Conservation (phyloP, 2,329 filamentous ascomycete genomes). For the Pseudocercospora fuligena region DNA sequence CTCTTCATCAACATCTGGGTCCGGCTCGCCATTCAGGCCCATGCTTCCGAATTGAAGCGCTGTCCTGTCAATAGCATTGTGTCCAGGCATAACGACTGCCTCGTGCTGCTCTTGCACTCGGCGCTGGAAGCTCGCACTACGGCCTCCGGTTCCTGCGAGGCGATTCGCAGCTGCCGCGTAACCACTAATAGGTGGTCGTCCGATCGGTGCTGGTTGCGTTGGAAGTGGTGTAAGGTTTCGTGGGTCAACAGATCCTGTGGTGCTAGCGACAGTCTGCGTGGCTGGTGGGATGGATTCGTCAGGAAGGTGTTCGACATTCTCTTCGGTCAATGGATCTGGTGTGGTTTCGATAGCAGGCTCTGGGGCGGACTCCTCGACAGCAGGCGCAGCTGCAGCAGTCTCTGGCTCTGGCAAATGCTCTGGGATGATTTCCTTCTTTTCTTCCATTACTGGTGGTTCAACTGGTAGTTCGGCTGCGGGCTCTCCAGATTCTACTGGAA, state of each 20-base stretch:
- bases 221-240: conserved; percentile 68
- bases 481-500: conserved; percentile 38
- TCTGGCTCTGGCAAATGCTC: conserved; percentile 23
- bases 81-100: conserved; percentile 96
- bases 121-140: conserved; percentile 80
- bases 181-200: conserved; percentile 69
- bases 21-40: conserved; percentile 78
- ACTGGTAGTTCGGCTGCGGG: conserved; percentile 29
- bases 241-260: conserved; percentile 83
- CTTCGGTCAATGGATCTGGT: conserved; percentile 78
- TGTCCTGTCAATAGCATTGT: conserved; percentile 89
- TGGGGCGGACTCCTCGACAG: conserved; percentile 35
- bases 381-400: conserved; percentile 25
- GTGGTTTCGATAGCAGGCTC: conserved; percentile 62
- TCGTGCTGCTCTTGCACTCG: conserved; percentile 94
- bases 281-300: conserved; percentile 78
- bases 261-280: conserved; percentile 86
- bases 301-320: conserved; percentile 88
- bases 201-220: conserved; percentile 63
- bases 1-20: conserved; percentile 86
- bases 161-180: conserved; percentile 83
- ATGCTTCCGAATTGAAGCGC: conserved; percentile 97
- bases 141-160: conserved; percentile 66
- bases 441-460: conserved; percentile 28
- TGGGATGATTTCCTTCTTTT: conserved; percentile 32